Base-by-base conservation (phyloP, 192 early-diverging fungal genomes). In the Umbelopsis sp. region DNA sequence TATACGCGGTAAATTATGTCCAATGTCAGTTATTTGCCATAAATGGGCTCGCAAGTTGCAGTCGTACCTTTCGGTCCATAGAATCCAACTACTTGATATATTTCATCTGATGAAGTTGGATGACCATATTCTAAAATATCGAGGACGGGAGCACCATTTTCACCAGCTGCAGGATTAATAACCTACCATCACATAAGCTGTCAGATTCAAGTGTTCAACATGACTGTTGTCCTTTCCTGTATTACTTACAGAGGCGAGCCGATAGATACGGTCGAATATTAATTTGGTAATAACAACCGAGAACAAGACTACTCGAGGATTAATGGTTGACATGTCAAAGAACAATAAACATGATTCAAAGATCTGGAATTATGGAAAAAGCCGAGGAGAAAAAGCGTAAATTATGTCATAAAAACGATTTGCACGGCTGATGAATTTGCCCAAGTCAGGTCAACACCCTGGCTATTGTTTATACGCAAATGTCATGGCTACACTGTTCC, bases 101-200 rank as follows among this genome's bases (percentile, higher is more conserved):
- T 65, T 33, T 72, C 61, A 2, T 35, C 45, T 13, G 49, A 48
- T 13, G 71, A 70, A 46, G 44, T 25, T 4, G 72, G 71, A 27
- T 78, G 46, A 15, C 73, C 47, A 58, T 78, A 78, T 51, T 78
- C 76, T 9, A 78, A 25, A 67, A 78, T 55, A 64, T 78, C 76
- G 15, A 78, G 49, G 27, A 71, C 68, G 8, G 18, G 61, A 66
- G 49, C 22, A 15, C 67, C 71, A 6, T 46, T 35, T 18, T 52
- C 50, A 10, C 37, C 37, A 3, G 68, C 45, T 49, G 49, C 45
- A n/a, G 76, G 76, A 49, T 78, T 78, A 12, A 70, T 64, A 66
- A 72, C 55, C 76, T 78, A 51, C 0, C n/a, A 23, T 10, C 21
- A 53, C 44, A 27, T 2, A 25, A 67, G 33, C 18, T 41, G 37